Conservation (phyloP, 768 basidiomycete genomes). For the Mycena pura region DNA sequence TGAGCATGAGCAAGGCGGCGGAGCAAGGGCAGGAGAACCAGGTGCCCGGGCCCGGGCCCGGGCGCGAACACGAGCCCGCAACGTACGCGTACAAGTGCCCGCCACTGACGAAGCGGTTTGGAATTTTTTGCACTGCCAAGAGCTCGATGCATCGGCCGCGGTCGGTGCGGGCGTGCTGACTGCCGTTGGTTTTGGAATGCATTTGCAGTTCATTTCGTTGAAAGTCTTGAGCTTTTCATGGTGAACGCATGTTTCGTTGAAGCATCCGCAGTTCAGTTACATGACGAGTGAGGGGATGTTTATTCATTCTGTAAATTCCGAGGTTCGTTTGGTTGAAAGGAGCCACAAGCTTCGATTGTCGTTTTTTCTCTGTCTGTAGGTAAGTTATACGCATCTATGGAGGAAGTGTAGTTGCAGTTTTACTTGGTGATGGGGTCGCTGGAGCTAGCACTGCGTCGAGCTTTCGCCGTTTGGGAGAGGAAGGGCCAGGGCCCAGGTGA, state of each 20-base stretch:
- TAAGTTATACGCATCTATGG: constrained; percentile 43
- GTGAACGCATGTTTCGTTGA: too few species aligned
- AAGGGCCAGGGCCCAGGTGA: constrained; percentile 18
- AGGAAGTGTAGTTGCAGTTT: constrained; percentile 25
- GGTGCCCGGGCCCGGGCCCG: not conserved
- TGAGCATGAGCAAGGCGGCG: not conserved
- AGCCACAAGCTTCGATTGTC: too few species aligned
- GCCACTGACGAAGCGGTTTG: constrained; percentile 23
- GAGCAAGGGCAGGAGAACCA: constrained; percentile 15
- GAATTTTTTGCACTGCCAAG: constrained; percentile 24
- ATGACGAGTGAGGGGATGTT: too few species aligned
- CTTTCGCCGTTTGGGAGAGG: constrained; percentile 48
- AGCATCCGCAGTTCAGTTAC: too few species aligned
- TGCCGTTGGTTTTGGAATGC: too few species aligned
- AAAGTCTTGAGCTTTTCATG: too few species aligned
- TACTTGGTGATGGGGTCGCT: constrained; percentile 74
- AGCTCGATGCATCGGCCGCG: constrained; percentile 19
- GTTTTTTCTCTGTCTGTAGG: constrained; percentile 20
- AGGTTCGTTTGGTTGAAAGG: too few species aligned
- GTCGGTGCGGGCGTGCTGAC: constrained; percentile 10
- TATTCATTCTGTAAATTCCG: too few species aligned
- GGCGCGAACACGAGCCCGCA: not conserved
- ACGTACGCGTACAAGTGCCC: constrained; percentile 19
- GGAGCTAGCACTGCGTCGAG: constrained; percentile 48
- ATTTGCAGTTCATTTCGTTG: too few species aligned